Percentiles rank a stretch among this genome's conserved stretches.
Evolutionary conservation across 2,329 filamentous ascomycete species (phyloP).

Genomic region (Didymella pomorum): DNA sequence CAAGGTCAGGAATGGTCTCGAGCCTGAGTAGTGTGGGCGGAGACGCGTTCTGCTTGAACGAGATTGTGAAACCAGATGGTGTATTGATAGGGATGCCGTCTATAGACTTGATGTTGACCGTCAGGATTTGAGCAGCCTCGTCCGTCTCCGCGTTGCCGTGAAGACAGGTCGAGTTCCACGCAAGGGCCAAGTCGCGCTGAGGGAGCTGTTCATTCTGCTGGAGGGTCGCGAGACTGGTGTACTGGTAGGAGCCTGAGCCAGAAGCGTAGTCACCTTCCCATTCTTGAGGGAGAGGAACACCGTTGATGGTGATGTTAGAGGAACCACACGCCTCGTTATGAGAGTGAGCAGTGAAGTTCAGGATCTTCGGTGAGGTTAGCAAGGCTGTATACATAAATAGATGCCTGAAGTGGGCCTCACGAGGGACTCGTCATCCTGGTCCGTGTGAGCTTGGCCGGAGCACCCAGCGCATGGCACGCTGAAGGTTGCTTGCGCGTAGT

Average conservation of each 20-base stretch:
- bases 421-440: constrained; percentile 52
- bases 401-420: constrained; percentile 51
- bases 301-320: constrained; percentile 55
- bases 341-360: constrained; percentile 53
- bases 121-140: constrained; percentile 49
- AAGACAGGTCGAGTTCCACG: constrained; percentile 52
- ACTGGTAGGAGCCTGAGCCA: constrained; percentile 43
- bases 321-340: constrained; percentile 49
- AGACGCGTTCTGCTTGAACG: constrained; percentile 50
- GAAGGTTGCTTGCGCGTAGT: constrained; percentile 54
- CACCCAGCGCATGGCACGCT: constrained; percentile 52
- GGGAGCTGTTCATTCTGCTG: constrained; percentile 45
- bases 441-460: constrained; percentile 51
- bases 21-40: constrained; percentile 50
- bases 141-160: constrained; percentile 38
- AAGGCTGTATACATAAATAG: constrained; percentile 31
- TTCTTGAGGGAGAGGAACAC: constrained; percentile 48
- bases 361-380: constrained; percentile 49
- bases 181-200: constrained; percentile 49
- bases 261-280: constrained; percentile 50
- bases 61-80: constrained; percentile 51
- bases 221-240: constrained; percentile 40
- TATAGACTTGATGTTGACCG: constrained; percentile 51
- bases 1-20: constrained; percentile 42
- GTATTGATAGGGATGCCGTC: constrained; percentile 44